Evolutionary conservation across 1,139 yeast species (phyloP), one percentile per base, ranked within the genome.

Genomic region (Debaryomyces robertsiae): DNA sequence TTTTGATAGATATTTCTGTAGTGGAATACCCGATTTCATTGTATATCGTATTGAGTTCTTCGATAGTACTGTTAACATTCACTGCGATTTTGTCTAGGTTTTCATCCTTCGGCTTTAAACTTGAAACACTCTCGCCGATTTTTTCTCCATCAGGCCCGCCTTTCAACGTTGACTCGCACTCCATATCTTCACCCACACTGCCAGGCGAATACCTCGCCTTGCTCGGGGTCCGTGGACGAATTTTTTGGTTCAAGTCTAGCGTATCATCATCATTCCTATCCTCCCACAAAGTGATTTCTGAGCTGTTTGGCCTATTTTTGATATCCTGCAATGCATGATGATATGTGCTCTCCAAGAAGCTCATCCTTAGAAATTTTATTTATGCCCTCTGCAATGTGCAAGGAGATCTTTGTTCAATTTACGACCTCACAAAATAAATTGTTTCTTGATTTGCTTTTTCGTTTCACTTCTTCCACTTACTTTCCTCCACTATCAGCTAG

Each of bases 21-120:
- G 58, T 42, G 1, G 72, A 54, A 50, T 65, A 73, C 1, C 79
- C 79, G 17, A 73, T 73, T 38, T 60, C 59, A 32, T 54, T 53
- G 45, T 71, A 73, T 9, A 68, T 63, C 1, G 40, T 36, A 42
- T 63, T 60, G 32, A 73, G 53, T 27, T 68, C 70, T 23, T 52
- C 54, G 11, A 73, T 61, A 4, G 76, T 65, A 15, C 53, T 49
- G 43, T 66, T 67, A 24, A 73, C 64, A 35, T 57, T 58, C n/a
- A 47, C 42, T 3, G 64, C 59, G 13, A 64, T 62, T 9, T 50
- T 36, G 33, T 60, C 65, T 30, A 64, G 49, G 36, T 60, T 58
- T 33, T 46, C 43, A 9, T 42, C 49, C 23, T 44, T 46, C 18
- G 30, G n/a, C 4, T 10, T n/a, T 15, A 24, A 9, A n/a, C 11